Evolutionary conservation across 176 grass and related monocot genomes (phyloP).

Genomic region (Bothriochloa decipiens): DNA sequence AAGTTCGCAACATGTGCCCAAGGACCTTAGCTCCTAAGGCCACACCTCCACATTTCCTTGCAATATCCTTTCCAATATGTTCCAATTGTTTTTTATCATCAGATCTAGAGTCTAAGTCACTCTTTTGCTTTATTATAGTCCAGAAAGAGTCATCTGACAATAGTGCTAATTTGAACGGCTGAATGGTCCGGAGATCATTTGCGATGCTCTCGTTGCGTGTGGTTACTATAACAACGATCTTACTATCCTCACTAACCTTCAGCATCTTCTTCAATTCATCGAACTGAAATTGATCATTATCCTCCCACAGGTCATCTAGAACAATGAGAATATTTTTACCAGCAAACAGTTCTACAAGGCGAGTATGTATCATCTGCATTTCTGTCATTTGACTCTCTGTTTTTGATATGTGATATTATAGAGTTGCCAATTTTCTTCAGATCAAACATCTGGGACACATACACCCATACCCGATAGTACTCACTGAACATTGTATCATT

Average conservation of each 20-base stretch:
- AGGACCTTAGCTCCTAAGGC: slow-evolving; percentile 42
- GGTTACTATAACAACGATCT: neutral
- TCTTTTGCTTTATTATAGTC: neutral
- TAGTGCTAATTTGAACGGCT: neutral
- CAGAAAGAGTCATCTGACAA: neutral
- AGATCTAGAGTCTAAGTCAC: neutral
- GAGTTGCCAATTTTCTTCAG: neutral
- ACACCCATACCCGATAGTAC: slow-evolving; percentile 18
- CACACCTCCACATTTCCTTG: slow-evolving; percentile 32
- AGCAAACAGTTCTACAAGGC: neutral
- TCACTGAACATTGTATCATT: neutral
- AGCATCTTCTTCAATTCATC: neutral
- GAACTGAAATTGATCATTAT: neutral
- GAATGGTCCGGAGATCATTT: neutral
- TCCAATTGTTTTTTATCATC: neutral
- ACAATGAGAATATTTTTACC: neutral
- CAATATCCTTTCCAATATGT: slow-evolving; percentile 20
- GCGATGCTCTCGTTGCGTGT: neutral
- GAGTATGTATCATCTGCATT: neutral
- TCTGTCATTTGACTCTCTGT: neutral
- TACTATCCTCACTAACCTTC: neutral
- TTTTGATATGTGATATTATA: slow-evolving; percentile 27
- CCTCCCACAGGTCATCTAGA: neutral
- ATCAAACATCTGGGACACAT: slow-evolving; percentile 41
- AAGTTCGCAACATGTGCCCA: slow-evolving; percentile 14